Conservation (phyloP, 345 rosid species). For the Syzygium aqueum region DNA sequence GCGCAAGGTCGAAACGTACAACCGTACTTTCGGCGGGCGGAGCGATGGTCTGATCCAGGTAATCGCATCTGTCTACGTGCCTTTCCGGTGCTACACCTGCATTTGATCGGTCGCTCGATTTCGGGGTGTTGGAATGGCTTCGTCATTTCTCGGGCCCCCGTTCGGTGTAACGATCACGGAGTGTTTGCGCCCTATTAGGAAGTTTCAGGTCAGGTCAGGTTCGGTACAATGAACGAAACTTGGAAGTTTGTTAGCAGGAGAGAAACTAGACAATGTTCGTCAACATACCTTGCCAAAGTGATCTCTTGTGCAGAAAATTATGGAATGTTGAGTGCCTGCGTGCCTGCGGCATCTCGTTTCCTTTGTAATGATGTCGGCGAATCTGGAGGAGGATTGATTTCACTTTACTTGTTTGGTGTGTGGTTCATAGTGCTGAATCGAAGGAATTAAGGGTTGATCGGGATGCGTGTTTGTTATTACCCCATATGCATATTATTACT, state of each 20-base stretch:
- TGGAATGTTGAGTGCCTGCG: not conserved
- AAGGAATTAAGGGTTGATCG: not conserved
- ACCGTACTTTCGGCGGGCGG: constrained; percentile 59
- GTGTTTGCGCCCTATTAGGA: not conserved
- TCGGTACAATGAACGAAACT: not conserved
- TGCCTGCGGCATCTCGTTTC: not conserved
- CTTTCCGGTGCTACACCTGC: not conserved
- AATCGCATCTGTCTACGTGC: not conserved
- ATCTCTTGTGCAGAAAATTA: not conserved
- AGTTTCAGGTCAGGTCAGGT: not conserved
- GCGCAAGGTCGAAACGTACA: constrained; percentile 51
- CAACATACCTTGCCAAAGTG: not conserved
- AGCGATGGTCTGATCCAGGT: constrained; percentile 58
- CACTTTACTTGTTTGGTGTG: not conserved
- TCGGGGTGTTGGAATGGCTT: not conserved
- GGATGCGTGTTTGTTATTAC: not conserved
- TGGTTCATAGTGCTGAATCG: not conserved
- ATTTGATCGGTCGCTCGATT: not conserved
- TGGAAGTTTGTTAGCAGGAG: not conserved
- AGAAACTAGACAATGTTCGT: not conserved
- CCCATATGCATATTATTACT: not conserved
- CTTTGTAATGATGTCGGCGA: not conserved
- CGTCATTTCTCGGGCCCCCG: not conserved
- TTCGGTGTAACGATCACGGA: not conserved
- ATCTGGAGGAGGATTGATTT: not conserved